Evolutionary conservation across 2,329 filamentous ascomycete species (phyloP).

Genomic region (Aspergillus carbonarius): DNA sequence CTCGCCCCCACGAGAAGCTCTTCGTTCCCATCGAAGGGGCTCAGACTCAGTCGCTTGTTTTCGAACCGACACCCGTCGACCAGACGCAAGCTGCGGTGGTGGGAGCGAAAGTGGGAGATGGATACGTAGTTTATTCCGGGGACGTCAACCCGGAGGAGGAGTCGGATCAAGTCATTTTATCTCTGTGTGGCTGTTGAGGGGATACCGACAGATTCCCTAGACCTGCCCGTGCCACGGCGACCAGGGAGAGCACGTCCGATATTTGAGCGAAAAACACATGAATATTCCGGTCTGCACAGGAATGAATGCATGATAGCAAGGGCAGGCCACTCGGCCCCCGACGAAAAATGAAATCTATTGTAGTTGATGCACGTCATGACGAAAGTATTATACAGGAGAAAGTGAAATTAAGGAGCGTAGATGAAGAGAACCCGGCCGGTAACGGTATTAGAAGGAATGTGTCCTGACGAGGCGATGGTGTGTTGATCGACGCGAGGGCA

Average conservation of each 20-base stretch:
- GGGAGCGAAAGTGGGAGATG: background rate
- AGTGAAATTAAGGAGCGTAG: background rate
- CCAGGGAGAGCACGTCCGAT: too few relatives aligned
- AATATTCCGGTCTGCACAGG: background rate
- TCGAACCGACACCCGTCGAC: background rate
- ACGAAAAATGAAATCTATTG: constrained; percentile 3
- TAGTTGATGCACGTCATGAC: constrained; percentile 2
- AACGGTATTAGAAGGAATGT: background rate
- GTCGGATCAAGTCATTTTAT: background rate
- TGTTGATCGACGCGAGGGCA: background rate
- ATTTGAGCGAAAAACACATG: too few relatives aligned
- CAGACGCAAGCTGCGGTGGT: background rate
- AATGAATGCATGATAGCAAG: background rate
- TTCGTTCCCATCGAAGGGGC: background rate
- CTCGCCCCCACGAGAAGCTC: background rate
- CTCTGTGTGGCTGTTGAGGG: background rate
- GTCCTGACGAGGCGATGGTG: background rate
- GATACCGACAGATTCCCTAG: too few relatives aligned
- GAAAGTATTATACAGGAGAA: constrained; percentile 4
- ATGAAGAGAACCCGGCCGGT: background rate
- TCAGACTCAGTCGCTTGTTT: background rate
- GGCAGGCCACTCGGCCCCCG: too few relatives aligned
- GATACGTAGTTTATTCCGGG: background rate
- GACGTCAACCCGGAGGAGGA: background rate
- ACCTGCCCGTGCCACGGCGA: too few relatives aligned